Evolutionary conservation across 1,284 basidiomycete species (phyloP), one percentile per base, ranked within the genome.

Genomic region (Microbotryomycetes sp.): DNA sequence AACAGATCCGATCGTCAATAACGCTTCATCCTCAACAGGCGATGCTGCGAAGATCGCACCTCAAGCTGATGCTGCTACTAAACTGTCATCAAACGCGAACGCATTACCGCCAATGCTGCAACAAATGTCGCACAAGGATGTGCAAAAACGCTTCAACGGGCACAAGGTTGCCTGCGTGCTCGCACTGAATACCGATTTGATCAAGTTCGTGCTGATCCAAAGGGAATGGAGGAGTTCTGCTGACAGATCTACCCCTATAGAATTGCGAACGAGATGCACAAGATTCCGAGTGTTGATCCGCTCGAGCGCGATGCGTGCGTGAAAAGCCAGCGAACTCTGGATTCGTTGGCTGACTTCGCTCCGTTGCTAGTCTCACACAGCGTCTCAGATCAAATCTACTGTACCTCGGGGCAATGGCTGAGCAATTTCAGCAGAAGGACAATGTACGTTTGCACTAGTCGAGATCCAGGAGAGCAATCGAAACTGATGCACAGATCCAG

Each of bases 311-410:
- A 4, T 6, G 47, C 57, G 64, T 68, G 24, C 18, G 57, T n/a
- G n/a, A n/a, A n/a, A n/a, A n/a, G n/a, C n/a, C n/a, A n/a, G n/a
- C n/a, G n/a, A 24, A 11, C 29, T 29, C 35, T 28, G 3, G 2
- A 23, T 21, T 13, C 18, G 7, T 15, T 35, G 35, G 23, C 27
- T 31, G 15, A 23, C 7, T 11, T 27, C 3, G 3, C 4, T 7
- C 21, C 6, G 4, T 11, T 23, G n/a, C 3, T 59, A 67, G 65
- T 18, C 48, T 68, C 21, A 51, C 65, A 28, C 52, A 60, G 30
- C 59, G 66, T 23, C 50, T 66, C 4, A 56, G 61, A 13, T 59
- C 64, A 3, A 68, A 68, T 31, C 53, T 68, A 6, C 35, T 58
- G 23, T 68, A 62, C 46, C 48, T 68, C 16, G 21, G 45, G 4